These are phyloP conservation scores for Artemisia tridentata DNA, from an alignment of 129 eudicot genomes.

Conservation along the genomic window DNA sequence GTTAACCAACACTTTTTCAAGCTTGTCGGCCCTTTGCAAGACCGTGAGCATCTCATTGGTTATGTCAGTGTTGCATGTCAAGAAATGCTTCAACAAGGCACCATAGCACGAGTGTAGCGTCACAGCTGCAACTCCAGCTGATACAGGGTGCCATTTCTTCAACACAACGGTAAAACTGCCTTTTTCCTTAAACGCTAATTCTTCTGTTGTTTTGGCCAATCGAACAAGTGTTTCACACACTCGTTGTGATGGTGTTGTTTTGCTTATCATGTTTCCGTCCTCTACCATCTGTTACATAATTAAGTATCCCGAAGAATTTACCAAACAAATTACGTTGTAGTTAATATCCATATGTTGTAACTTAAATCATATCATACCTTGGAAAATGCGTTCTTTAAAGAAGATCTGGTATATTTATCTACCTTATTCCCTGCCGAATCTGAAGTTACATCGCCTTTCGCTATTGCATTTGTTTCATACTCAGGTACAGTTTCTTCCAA, in stretches of 20 bases:
- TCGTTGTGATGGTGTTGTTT: conserved; percentile 40
- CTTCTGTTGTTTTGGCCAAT: conserved; percentile 68
- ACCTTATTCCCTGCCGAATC: conserved; percentile 57
- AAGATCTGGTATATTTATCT: conserved; percentile 69
- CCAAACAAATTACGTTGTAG: too few relatives aligned
- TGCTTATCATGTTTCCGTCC: conserved; percentile 33
- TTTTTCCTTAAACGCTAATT: conserved; percentile 67
- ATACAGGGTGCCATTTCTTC: conserved; percentile 84
- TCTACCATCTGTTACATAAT: conserved; percentile 48
- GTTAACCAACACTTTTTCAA: conserved; percentile 72
- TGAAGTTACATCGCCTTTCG: conserved; percentile 35
- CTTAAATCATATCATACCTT: conserved; percentile 41
- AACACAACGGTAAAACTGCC: conserved; percentile 48
- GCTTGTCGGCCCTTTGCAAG: conserved; percentile 80
- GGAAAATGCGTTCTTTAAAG: conserved; percentile 65
- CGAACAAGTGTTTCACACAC: conserved; percentile 51
- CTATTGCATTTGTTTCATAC: conserved; percentile 20
- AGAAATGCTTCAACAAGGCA: conserved; percentile 60
- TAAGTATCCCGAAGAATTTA: too few relatives aligned
- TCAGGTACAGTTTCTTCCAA: conserved; percentile 46
- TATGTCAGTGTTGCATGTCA: conserved; percentile 46
- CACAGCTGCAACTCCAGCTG: conserved; percentile 91
- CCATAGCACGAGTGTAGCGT: conserved; percentile 84
- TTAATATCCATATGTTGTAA: not conserved
- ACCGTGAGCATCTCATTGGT: conserved; percentile 54